Percentiles rank a stretch among this genome's conserved stretches.
Conservation (phyloP, 129 eudicot genomes). For the Flaveria brownii region DNA sequence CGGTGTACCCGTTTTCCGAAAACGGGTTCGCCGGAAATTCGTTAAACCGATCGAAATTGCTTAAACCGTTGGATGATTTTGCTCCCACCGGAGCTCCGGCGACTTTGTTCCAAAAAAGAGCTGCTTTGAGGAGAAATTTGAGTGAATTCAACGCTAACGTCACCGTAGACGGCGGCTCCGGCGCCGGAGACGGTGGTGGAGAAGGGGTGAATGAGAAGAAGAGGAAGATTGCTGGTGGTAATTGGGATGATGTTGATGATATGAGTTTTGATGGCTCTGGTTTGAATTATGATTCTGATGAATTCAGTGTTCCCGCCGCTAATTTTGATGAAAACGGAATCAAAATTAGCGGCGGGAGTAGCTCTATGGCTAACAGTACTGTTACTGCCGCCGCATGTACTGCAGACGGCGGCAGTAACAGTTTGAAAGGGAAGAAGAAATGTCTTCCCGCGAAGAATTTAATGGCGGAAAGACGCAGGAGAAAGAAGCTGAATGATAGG, state of each 20-base stretch:
- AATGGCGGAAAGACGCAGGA: conserved; percentile 94
- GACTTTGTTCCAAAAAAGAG: conserved; percentile 80
- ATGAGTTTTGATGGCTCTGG: conserved; percentile 70
- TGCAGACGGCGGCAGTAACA: conserved; percentile 29
- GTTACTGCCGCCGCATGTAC: conserved; percentile 36
- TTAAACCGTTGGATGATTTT: conserved; percentile 70
- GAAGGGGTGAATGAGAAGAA: conserved; percentile 45
- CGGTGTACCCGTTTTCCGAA: background rate
- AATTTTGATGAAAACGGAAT: conserved; percentile 35
- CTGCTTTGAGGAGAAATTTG: conserved; percentile 68
- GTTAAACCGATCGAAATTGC: conserved; percentile 40
- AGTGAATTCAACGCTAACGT: conserved; percentile 4
- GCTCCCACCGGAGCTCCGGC: conserved; percentile 62
- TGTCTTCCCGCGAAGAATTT: conserved; percentile 92
- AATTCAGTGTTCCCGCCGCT: conserved; percentile 36
- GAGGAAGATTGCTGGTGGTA: conserved; percentile 47
- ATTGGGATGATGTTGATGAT: conserved; percentile 68
- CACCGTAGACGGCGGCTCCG: no score
- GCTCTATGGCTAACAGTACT: conserved; percentile 50
- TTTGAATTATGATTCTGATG: conserved; percentile 76
- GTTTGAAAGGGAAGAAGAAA: conserved; percentile 73
- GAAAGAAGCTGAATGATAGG: conserved; percentile 94
- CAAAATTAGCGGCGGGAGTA: conserved; percentile 46
- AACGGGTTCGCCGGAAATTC: conserved; percentile 38
- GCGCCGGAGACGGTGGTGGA: background rate